Evolutionary conservation across 129 eudicot species (phyloP).

Genomic region (Deinandra increscens): DNA sequence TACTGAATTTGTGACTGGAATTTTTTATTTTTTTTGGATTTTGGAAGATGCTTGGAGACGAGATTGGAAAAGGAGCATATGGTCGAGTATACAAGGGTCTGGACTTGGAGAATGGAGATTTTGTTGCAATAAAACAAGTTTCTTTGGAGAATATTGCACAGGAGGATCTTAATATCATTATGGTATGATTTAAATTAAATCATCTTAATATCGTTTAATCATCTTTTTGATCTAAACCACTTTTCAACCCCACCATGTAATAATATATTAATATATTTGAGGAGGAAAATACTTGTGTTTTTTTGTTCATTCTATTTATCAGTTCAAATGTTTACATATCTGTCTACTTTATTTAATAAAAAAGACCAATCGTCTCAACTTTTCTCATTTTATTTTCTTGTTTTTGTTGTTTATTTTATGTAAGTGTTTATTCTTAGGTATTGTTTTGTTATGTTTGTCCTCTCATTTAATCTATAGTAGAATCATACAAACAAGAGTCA

Average conservation of each 20-base stretch:
- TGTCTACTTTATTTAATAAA: not conserved
- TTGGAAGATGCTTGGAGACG: constrained; percentile 93
- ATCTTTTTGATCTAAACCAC: not conserved
- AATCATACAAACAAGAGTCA: constrained; percentile 9
- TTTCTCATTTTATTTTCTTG: not conserved
- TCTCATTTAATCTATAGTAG: not conserved
- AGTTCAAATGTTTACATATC: not conserved
- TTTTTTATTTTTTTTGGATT: not conserved
- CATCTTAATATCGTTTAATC: no score
- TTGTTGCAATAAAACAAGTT: constrained; percentile 97
- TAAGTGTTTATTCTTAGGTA: not conserved
- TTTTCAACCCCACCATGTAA: not conserved
- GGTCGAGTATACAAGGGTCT: constrained; percentile 98
- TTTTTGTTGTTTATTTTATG: not conserved
- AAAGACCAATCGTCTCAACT: not conserved
- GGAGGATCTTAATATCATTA: constrained; percentile 88
- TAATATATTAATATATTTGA: not conserved
- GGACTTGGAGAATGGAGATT: constrained; percentile 98
- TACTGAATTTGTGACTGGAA: constrained; percentile 17
- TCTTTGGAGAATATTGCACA: constrained; percentile 91
- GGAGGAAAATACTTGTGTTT: not conserved
- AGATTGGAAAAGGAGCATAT: constrained; percentile 97
- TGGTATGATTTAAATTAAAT: constrained; percentile 74
- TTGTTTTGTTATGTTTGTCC: constrained; percentile 15
- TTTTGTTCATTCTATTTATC: not conserved